Evolutionary conservation across 2,329 filamentous ascomycete genomes (phyloP), one percentile per base, ranked within the genome.

Genomic region (Fonsecaea multimorphosa): DNA sequence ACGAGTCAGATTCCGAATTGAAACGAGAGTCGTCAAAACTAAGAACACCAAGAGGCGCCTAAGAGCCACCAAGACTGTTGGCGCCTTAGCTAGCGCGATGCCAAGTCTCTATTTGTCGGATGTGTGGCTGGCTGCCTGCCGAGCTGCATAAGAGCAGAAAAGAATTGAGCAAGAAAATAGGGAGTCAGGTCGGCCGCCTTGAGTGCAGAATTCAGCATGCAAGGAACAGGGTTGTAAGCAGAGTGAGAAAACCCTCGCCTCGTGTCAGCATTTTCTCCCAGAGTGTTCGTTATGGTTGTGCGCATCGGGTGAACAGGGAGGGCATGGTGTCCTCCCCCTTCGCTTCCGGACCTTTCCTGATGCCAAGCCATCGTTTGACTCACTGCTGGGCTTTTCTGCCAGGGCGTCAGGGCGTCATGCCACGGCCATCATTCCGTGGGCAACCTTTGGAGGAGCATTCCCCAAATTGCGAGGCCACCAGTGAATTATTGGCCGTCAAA

Each of bases 301-400:
- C 36, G 36, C 36, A 16, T 16, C 12, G 16, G 38, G 16, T 9
- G 6, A 27, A 49, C 2, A 49, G 19, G 44, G 44, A 49, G 19
- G 44, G 44, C 9, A 16, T 27, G 44, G 11, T 49, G 19, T 49
- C 11, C 19, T 49, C 11, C 44, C 44, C 44, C 44, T 49, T 49
- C 44, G 44, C 44, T 49, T 49, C 44, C 44, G 44, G 11, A 24
- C 44, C 44, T 27, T 49, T 19, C 56, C 29, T 46, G 27, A 29
- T 44, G 61, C 63, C 63, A 58, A 65, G 63, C n/a, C 46, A 36
- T 36, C 44, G 57, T 32, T 60, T 60, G 49, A 64, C 55, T 49
- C 46, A 54, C n/a, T n/a, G 8, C 29, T 31, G 58, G 49, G n/a
- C n/a, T n/a, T 32, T 61, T 34, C 11, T 36, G 52, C 52, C 19